Evolutionary conservation across 495 filamentous ascomycete species (phyloP).

Genomic region (Evansstolkia leycettana): DNA sequence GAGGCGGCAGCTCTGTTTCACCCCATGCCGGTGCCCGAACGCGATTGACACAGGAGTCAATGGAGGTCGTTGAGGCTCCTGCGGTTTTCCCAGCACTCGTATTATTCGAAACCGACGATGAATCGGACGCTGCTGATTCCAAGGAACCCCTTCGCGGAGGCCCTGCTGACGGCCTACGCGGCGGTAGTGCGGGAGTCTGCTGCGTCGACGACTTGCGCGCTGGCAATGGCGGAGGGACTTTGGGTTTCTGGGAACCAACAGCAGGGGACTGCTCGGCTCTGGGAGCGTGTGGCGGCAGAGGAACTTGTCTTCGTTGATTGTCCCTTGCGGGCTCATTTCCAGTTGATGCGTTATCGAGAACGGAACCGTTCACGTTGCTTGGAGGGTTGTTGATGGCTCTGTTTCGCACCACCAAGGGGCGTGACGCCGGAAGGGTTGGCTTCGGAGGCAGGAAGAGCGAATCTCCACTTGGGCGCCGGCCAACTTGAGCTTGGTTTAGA

Average conservation of each 20-base stretch:
- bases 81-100: constrained; percentile 23
- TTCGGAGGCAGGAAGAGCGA: constrained; percentile 8
- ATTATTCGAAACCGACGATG: constrained; percentile 21
- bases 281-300: no score
- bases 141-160: constrained; percentile 15
- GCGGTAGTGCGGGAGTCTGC: constrained; percentile 26
- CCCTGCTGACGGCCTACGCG: constrained; percentile 25
- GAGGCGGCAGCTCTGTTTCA: constrained; percentile 26
- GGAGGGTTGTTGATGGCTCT: constrained; percentile 38
- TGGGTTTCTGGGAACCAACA: no score
- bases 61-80: constrained; percentile 20
- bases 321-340: constrained; percentile 32
- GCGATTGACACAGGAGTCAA: constrained; percentile 10
- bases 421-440: no score
- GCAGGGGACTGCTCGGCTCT: constrained; percentile 17
- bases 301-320: constrained; percentile 8
- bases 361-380: constrained; percentile 20
- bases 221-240: constrained; percentile 37
- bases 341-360: constrained; percentile 16
- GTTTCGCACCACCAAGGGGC: constrained; percentile 21
- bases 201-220: constrained; percentile 29
- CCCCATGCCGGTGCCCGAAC: constrained; percentile 35
- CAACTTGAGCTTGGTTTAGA: constrained; percentile 44
- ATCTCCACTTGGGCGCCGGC: constrained; percentile 21
- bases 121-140: constrained; percentile 27